phyloP scores from a whole-genome alignment of 768 basidiomycete species.

The Trametes villosa region DNA sequence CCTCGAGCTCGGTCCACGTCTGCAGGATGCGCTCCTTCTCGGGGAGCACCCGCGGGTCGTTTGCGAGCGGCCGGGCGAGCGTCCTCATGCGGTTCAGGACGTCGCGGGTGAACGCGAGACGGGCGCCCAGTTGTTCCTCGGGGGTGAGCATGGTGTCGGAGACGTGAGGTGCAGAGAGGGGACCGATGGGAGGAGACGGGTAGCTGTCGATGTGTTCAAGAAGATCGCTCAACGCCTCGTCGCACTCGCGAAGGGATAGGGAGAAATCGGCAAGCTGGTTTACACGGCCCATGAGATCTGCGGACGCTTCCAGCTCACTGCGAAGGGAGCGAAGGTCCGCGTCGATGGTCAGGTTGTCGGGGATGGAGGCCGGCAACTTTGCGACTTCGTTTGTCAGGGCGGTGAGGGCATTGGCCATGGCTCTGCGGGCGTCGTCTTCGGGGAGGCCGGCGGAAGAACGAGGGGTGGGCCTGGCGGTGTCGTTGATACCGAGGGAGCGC shows the following conservation, averaged over 20 bases:
- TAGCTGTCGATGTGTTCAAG: conserved; percentile 87
- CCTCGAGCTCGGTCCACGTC: conserved; percentile 80
- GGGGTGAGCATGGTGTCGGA: conserved; percentile 50
- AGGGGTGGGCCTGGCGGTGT: conserved; percentile 48
- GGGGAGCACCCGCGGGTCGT: conserved; percentile 62
- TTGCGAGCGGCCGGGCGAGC: conserved; percentile 46
- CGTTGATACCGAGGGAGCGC: conserved; percentile 62
- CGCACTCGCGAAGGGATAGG: conserved; percentile 57
- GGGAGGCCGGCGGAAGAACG: conserved; percentile 51
- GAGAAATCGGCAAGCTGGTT: conserved; percentile 59
- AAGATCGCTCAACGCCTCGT: conserved; percentile 80
- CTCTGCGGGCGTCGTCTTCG: conserved; percentile 48
- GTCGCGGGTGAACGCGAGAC: conserved; percentile 65
- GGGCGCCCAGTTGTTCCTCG: conserved; percentile 66
- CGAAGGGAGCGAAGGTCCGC: conserved; percentile 66
- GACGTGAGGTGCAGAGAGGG: conserved; percentile 55
- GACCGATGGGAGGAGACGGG: conserved; percentile 59
- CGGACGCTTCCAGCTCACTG: conserved; percentile 58
- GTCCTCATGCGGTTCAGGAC: conserved; percentile 52
- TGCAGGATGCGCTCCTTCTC: conserved; percentile 74
- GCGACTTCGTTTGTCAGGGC: conserved; percentile 50
- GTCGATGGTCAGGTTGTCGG: conserved; percentile 47
- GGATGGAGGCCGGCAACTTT: conserved; percentile 47
- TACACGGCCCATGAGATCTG: conserved; percentile 53
- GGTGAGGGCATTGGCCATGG: conserved; percentile 52